A percentile compares a stretch with the other conserved stretches of the same genome.
Evolutionary conservation across 352 stramenopile genomes (phyloP).

Genomic region (Phytopythium aichiense): DNA sequence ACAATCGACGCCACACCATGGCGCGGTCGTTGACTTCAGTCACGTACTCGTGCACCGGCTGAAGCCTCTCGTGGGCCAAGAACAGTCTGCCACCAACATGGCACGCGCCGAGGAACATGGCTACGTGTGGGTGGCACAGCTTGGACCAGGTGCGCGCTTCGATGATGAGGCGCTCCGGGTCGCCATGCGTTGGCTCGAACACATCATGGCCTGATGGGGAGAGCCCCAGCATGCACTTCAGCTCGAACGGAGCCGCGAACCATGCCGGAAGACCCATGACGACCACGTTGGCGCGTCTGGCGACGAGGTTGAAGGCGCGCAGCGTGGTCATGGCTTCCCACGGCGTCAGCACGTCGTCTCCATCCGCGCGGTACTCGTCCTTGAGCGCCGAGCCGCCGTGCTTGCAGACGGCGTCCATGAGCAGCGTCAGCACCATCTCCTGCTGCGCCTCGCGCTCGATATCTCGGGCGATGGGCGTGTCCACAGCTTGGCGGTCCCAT

Average conservation of each 20-base stretch:
- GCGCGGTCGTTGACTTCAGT: not conserved
- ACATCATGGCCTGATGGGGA: not conserved
- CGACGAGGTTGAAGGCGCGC: not conserved
- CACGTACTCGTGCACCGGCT: not conserved
- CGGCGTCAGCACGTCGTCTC: not conserved
- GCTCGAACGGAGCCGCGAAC: not conserved
- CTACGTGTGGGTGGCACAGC: slow-evolving; percentile 24
- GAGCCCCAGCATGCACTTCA: not conserved
- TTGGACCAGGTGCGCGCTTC: slow-evolving; percentile 13
- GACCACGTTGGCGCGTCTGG: not conserved
- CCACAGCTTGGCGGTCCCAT: not conserved
- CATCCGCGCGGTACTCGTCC: not conserved
- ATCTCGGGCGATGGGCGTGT: not conserved
- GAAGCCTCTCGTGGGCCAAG: slow-evolving; percentile 15
- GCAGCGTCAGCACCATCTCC: not conserved
- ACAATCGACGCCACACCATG: slow-evolving; percentile 16
- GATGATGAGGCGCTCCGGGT: not conserved
- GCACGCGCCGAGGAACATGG: slow-evolving; percentile 21
- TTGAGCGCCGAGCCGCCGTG: not conserved
- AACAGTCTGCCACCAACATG: slow-evolving; percentile 23
- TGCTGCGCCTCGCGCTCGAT: not conserved
- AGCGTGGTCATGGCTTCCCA: not conserved
- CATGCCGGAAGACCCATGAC: not conserved
- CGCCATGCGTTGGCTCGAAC: not conserved
- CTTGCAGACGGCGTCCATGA: not conserved